These are phyloP conservation scores for Triticum urartu DNA, from an alignment of 176 grass and related monocot genomes.

Conservation along the genomic window DNA sequence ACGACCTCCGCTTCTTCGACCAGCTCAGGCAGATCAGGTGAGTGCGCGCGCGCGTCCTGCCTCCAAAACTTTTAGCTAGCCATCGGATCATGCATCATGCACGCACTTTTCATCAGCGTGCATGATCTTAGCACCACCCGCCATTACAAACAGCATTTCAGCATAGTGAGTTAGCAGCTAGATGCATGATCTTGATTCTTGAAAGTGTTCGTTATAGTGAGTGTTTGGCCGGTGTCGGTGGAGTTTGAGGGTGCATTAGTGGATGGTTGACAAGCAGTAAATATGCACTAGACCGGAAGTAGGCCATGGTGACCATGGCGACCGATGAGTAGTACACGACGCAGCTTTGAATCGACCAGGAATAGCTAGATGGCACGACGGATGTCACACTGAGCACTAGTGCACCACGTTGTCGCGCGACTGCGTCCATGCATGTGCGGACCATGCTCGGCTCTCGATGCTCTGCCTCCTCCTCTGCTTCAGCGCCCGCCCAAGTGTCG, in stretches of 20 bases:
- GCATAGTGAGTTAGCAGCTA: not conserved
- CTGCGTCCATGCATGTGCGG: not conserved
- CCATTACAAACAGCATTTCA: not conserved
- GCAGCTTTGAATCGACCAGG: not conserved
- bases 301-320: not conserved
- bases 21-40: constrained; percentile 59
- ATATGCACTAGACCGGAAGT: not conserved
- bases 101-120: too few relatives aligned
- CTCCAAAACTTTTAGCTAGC: not conserved
- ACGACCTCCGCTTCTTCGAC: constrained; percentile 60
- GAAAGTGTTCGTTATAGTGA: not conserved
- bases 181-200: not conserved
- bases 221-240: not conserved
- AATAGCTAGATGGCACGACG: not conserved
- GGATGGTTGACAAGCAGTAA: not conserved
- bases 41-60: not conserved
- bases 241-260: not conserved
- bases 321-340: not conserved
- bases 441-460: not conserved
- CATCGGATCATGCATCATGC: not conserved
- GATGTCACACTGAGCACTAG: not conserved
- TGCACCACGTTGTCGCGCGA: not conserved
- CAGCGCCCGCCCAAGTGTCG: constrained; percentile 5
- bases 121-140: not conserved
- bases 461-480: not conserved